Evolutionary conservation across 192 early-diverging fungal genomes (phyloP), one percentile per base, ranked within the genome.

Genomic region (Neocallimastix lanati): DNA sequence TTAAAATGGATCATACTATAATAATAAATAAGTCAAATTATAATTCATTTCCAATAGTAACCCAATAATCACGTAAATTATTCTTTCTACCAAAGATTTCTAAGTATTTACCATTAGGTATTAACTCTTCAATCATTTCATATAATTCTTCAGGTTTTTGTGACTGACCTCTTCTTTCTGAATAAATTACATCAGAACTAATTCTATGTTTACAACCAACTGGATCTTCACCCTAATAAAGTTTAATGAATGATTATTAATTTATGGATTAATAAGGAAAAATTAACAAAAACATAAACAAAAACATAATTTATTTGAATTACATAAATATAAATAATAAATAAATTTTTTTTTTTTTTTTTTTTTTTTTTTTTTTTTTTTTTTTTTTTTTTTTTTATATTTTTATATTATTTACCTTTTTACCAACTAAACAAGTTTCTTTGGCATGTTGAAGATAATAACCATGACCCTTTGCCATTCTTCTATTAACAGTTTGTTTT

Each of bases 361-460:
- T n/a, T n/a, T n/a, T n/a, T n/a, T n/a, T n/a, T n/a, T n/a, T n/a
- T n/a, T n/a, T n/a, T n/a, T n/a, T n/a, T n/a, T n/a, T n/a, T n/a
- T n/a, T n/a, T n/a, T n/a, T n/a, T n/a, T n/a, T n/a, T n/a, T n/a
- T n/a, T n/a, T n/a, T n/a, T 40, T 27, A 29, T 12, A 77, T 30
- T 9, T 9, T 30, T 38, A 4, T 30, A 38, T n/a, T 25, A 25
- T 37, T 82, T 84, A 92, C 93, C 85, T 95, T 98, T 81, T 90
- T 92, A n/a, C 94, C 96, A 16, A 98, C 93, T 78, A 98, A 85
- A 87, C 96, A 98, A 12, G 96, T 97, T 84, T 98, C 96, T 82
- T 98, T 98, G 29, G 96, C 96, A 80, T 98, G 96, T 84, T 98
- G 96, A 81, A 98, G 84, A 81, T 98, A 98, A 84, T 96, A 96